Evolutionary conservation across 768 basidiomycete species (phyloP), one percentile per base, ranked within the genome.

Genomic region (Pholiota conissans): DNA sequence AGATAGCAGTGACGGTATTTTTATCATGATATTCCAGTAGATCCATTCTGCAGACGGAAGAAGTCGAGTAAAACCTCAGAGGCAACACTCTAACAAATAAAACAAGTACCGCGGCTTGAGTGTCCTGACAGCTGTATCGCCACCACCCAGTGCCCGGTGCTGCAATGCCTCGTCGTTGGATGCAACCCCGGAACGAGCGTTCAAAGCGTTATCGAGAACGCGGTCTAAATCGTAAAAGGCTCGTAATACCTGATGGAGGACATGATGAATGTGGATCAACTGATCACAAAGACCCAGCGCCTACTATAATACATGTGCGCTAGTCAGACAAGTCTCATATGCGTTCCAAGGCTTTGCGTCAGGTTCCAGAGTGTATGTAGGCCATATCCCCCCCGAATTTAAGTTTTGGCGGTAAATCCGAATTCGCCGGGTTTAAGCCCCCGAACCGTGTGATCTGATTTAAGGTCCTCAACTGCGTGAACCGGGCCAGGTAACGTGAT

Each of bases 1-100:
- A 84, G 2, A 76, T 71, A 20, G 83, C 84, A 2, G 79, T 82
- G 29, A 86, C 79, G 3, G 72, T 68, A 65, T 84, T 83, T 32
- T 63, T 69, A 13, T 77, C 71, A 0, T 63, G 27, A 60, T 83
- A 69, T 60, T 86, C 83, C 63, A 81, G 79, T 5, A 86, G 67
- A 60, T 86, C 81, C 78, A 85, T 80, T 63, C 83, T 84, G 60
- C 28, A 16, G 18, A 20, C 3, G 3, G 8, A 14, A 20, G 39
- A 40, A 22, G 14, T 18, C 20, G 18, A 40, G 8, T n/a, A n/a
- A 40, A 22, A 20, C 18, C 14, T 40, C 0, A 14, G 18, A n/a
- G n/a, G n/a, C n/a, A n/a, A n/a, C n/a, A n/a, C n/a, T n/a, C n/a
- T n/a, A n/a, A 20, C 39, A 9, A n/a, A 16, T 2, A 55, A 56